Evolutionary conservation across 352 stramenopile species (phyloP), one percentile per base, ranked within the genome.

Genomic region (Thalassiosira exigua): DNA sequence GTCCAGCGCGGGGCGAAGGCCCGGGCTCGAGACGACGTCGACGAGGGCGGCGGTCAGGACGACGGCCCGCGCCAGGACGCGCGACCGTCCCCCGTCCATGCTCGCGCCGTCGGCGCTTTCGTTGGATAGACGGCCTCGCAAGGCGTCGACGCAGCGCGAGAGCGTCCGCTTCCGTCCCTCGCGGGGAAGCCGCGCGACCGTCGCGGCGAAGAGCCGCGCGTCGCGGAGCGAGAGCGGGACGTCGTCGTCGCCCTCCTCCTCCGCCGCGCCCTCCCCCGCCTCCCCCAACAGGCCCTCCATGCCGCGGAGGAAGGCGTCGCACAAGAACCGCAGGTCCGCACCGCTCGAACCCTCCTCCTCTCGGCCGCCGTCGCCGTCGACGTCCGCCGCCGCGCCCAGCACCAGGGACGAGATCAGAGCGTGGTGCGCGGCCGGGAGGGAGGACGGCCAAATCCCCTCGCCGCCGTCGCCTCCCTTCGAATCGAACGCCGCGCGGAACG

Each of bases 211-310:
- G 9, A 90, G 44, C 24, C 81, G 69, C 30, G 82, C 78, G 79
- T 94, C 88, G 21, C 74, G 75, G 32, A 92, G 73, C 17, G 82
- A 90, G n/a, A 94, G 42, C 14, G 65, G 59, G 22, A 79, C 77
- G 14, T 7, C 36, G 36, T 14, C 36, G 14, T 7, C 36, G 36
- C 36, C 36, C 36, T 44, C 36, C 26, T 69, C 67, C 19, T 78
- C 22, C 4, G 54, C 33, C 2, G 29, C 24, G 14, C 7, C 7
- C 14, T 44, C 36, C 36, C 36, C 36, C 14, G 36, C 36, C 14
- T 44, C 36, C 7, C 7, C 7, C 2, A 48, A 5, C 9, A 65
- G n/a, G n/a, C 58, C 11, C 77, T 78, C 74, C n/a, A 91, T 62
- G 33, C 58, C 81, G 21, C 83, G 76, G 22, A 91, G 58, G 32